These are phyloP conservation scores for Mycothermus thermophilus DNA, from an alignment of 495 filamentous ascomycete genomes.

Conservation along the genomic window DNA sequence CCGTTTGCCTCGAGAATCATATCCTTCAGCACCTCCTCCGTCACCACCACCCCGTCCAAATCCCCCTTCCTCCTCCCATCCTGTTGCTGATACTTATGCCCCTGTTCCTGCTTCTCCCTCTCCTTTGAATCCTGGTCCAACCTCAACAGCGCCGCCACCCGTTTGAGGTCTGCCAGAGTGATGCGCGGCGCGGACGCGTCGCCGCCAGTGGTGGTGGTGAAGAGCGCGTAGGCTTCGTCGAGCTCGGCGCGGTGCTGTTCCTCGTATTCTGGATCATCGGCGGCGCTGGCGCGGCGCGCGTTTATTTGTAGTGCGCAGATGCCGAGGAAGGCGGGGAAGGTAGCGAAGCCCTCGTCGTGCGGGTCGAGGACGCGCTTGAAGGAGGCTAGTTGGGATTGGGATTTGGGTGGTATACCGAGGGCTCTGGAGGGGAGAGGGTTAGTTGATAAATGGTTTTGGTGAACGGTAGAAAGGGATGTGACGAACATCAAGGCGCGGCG, in stretches of 20 bases:
- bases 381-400: slow-evolving; percentile 50
- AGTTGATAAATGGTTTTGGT: not conserved
- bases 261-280: slow-evolving; percentile 14
- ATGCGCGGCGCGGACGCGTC: slow-evolving; percentile 37
- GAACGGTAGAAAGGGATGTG: not conserved
- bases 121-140: slow-evolving; percentile 43
- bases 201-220: slow-evolving; percentile 36
- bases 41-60: slow-evolving; percentile 37
- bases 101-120: not conserved
- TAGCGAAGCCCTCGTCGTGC: slow-evolving; percentile 58
- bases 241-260: slow-evolving; percentile 48
- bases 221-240: slow-evolving; percentile 64
- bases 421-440: slow-evolving; percentile 38
- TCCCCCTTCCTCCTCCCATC: not conserved
- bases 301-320: slow-evolving; percentile 75
- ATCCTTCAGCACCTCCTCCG: slow-evolving; percentile 67
- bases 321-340: slow-evolving; percentile 63
- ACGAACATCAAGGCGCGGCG: slow-evolving; percentile 68
- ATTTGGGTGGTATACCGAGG: slow-evolving; percentile 52
- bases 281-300: slow-evolving; percentile 35
- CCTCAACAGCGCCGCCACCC: slow-evolving; percentile 68
- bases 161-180: slow-evolving; percentile 57
- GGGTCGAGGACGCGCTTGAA: slow-evolving; percentile 73
- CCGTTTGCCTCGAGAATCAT: slow-evolving; percentile 93
- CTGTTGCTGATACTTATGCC: not conserved